Evolutionary conservation across 2,329 filamentous ascomycete species (phyloP).

Genomic region (Pseudopithomyces maydicus): DNA sequence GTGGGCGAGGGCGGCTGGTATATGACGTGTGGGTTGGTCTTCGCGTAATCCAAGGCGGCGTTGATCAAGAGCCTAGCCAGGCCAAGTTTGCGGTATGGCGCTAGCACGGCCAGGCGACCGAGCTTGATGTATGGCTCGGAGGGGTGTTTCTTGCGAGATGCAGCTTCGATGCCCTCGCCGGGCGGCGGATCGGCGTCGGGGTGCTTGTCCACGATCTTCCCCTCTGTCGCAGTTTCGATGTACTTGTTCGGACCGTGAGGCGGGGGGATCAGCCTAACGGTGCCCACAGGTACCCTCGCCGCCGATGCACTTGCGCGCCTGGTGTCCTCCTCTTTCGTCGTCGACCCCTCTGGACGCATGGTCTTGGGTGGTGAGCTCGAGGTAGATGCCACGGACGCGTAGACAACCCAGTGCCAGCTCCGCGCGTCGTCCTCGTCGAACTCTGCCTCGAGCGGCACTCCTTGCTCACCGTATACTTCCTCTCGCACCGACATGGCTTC

Average conservation of each 20-base stretch:
- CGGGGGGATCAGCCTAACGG: slow-evolving; percentile 80
- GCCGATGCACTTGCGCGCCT: slow-evolving; percentile 32
- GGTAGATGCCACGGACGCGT: slow-evolving; percentile 64
- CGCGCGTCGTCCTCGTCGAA: slow-evolving; percentile 80
- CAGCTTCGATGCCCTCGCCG: slow-evolving; percentile 16
- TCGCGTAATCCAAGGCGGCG: slow-evolving; percentile 71
- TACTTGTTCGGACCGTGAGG: slow-evolving; percentile 71
- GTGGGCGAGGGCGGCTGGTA: slow-evolving; percentile 46
- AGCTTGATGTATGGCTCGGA: slow-evolving; percentile 81
- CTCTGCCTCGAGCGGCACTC: slow-evolving; percentile 68
- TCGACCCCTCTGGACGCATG: slow-evolving; percentile 49
- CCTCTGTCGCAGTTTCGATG: slow-evolving; percentile 27
- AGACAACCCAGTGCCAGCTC: slow-evolving; percentile 87
- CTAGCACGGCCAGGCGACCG: slow-evolving; percentile 74
- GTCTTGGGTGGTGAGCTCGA: slow-evolving; percentile 35
- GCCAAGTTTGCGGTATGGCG: slow-evolving; percentile 67
- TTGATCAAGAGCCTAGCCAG: slow-evolving; percentile 71
- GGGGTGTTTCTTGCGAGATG: slow-evolving; percentile 57
- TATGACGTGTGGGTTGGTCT: slow-evolving; percentile 59
- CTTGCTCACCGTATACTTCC: slow-evolving; percentile 63
- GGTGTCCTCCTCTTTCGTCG: slow-evolving; percentile 43
- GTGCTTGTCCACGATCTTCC: slow-evolving; percentile 29
- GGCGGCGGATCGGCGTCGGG: slow-evolving; percentile 33
- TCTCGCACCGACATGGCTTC: slow-evolving; percentile 64
- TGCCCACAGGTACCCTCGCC: slow-evolving; percentile 67